A percentile compares a stretch with the other conserved stretches of the same genome.
phyloP scores from a whole-genome alignment of 768 basidiomycete species.

The Lepiota brunneoincarnata region DNA sequence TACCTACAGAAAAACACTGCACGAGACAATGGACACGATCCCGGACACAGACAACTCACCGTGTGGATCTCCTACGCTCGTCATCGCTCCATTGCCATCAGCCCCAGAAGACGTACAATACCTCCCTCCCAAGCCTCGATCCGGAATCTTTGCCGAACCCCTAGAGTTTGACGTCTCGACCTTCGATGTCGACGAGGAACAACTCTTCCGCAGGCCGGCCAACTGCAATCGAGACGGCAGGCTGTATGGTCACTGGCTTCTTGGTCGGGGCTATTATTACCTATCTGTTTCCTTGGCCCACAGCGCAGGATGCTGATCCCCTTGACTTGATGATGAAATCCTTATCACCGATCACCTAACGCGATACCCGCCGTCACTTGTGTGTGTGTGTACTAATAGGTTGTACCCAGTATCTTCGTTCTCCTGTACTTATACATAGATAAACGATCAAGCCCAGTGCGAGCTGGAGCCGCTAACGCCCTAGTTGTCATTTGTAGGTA shows the following conservation, averaged over 20 bases:
- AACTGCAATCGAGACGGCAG: constrained; percentile 30
- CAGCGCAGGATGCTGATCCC: constrained; percentile 31
- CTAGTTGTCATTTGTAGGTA: too few relatives aligned
- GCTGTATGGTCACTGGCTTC: constrained; percentile 49
- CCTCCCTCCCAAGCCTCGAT: constrained; percentile 10
- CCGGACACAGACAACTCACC: not conserved
- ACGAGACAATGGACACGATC: constrained; percentile 1
- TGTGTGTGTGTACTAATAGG: not conserved
- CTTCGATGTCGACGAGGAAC: constrained; percentile 12
- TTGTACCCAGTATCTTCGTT: not conserved
- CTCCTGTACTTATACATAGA: too few relatives aligned
- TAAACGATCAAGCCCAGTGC: too few relatives aligned
- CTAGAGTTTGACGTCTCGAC: constrained; percentile 4
- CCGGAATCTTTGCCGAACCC: constrained; percentile 13
- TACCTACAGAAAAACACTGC: constrained; percentile 1
- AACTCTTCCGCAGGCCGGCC: constrained; percentile 15
- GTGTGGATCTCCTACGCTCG: constrained; percentile 1
- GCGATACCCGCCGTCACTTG: not conserved
- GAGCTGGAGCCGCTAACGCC: too few relatives aligned
- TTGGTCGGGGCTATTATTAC: constrained; percentile 37
- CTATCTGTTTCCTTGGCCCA: constrained; percentile 28
- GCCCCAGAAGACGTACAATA: constrained; percentile 7
- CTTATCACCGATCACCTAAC: not conserved
- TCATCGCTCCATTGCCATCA: not conserved
- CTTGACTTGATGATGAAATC: constrained; percentile 21